Evolutionary conservation across 2,329 filamentous ascomycete species (phyloP), one percentile per base, ranked within the genome.

Genomic region (Microdochium bolleyi): DNA sequence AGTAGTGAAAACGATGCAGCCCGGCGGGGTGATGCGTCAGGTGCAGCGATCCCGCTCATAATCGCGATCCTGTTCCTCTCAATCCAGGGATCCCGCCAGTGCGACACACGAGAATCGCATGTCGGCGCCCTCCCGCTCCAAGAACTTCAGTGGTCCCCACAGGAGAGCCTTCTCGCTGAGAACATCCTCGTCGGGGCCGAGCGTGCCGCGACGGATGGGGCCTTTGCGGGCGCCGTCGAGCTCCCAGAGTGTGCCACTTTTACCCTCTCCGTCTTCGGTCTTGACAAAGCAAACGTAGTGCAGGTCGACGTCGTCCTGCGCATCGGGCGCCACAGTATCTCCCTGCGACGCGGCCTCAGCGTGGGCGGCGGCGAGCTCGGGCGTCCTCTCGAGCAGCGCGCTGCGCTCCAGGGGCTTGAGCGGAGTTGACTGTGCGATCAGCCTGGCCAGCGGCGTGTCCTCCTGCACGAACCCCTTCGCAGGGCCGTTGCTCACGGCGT

Each of bases 251-350:
- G 67, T 79, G 52, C 85, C 85, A 13, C 41, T 19, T 7, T 46
- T 46, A 19, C 41, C 41, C 5, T 46, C 41, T 10, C 41, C 41
- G 66, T 88, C 83, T 51, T 71, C 71, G 30, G 76, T 76, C 74
- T 92, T 94, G 51, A 94, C 88, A 70, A 97, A 99, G 64, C 89
- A 94, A 49, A 97, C 92, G 67, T 95, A 97, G 73, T 99, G 94
- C 61, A 96, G 76, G 65, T 96, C 92, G n/a, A 96, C 78, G 60
- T 87, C 81, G 62, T 89, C 88, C n/a, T 84, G 79, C 9, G 90
- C 89, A 52, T 80, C 73, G 0, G 94, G 92, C 1, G 92, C 89
- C 13, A 76, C 65, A 1, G 91, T 95, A 65, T 92, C 89, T 19
- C 92, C 92, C 55, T 79, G 74, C 8, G 78, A 78, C 4, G 92